These are phyloP conservation scores for Lactarius sanguifluus DNA, from an alignment of 768 basidiomycete genomes.

Conservation along the genomic window DNA sequence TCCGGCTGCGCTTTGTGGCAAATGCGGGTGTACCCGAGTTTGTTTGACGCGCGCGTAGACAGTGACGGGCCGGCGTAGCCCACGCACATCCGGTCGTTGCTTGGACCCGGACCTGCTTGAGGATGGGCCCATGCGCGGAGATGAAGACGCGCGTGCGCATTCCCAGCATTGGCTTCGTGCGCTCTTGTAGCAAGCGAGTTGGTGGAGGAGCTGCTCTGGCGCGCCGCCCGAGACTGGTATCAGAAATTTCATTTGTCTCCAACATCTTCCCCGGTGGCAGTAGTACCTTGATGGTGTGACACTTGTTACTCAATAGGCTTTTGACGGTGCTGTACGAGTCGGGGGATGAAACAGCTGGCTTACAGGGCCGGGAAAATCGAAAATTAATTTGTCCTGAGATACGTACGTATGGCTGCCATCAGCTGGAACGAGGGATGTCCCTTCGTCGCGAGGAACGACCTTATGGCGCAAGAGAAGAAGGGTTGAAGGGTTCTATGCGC, in stretches of 20 bases:
- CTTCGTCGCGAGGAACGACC: not conserved
- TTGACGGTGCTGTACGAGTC: no score
- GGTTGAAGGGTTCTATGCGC: not conserved
- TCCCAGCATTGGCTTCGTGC: not conserved
- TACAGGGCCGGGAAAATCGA: not conserved
- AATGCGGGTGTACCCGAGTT: not conserved
- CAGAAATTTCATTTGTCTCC: not conserved
- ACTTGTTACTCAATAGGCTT: not conserved
- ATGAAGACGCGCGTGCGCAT: not conserved
- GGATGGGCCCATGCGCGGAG: not conserved
- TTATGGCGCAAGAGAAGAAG: not conserved
- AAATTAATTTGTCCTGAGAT: not conserved
- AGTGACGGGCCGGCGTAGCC: not conserved
- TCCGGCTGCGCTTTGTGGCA: constrained; percentile 34
- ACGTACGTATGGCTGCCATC: not conserved
- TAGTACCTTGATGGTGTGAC: not conserved
- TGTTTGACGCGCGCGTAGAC: not conserved
- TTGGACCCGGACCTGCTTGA: not conserved
- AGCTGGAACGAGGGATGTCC: not conserved
- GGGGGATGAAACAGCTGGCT: not conserved
- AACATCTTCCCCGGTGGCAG: not conserved
- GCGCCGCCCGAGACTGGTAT: not conserved
- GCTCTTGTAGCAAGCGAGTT: constrained; percentile 2
- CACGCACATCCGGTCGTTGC: not conserved
- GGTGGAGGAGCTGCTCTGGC: constrained; percentile 14